Evolutionary conservation across 345 rosid species (phyloP).

Genomic region (Clarkia xantiana): DNA sequence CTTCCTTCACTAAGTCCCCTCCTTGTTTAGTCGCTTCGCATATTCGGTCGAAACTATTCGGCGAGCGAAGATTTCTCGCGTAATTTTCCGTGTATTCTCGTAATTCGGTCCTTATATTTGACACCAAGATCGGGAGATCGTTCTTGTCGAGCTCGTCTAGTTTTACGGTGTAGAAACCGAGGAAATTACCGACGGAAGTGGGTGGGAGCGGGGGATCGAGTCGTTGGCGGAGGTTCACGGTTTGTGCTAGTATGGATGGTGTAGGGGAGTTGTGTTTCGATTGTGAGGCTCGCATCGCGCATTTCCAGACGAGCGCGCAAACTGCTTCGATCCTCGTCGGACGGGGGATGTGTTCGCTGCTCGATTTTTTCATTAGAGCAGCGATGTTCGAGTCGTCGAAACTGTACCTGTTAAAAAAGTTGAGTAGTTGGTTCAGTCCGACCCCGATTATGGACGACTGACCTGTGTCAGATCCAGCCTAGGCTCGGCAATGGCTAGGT

Average conservation of each 20-base stretch:
- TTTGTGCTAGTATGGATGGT: neutral
- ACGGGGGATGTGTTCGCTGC: neutral
- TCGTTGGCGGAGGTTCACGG: conserved; percentile 11
- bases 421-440: neutral
- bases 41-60: neutral
- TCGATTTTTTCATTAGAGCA: conserved; percentile 2
- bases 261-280: neutral
- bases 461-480: too few species aligned
- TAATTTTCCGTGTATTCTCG: neutral
- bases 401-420: neutral
- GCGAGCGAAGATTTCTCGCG: neutral
- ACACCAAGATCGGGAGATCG: neutral
- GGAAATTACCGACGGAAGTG: conserved; percentile 3
- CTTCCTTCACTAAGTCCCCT: neutral
- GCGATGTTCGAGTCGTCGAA: conserved; percentile 5
- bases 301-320: conserved; percentile 8
- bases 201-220: neutral
- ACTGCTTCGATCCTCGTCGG: conserved; percentile 13
- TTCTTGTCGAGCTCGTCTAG: neutral
- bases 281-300: conserved; percentile 1
- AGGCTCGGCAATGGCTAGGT: too few species aligned
- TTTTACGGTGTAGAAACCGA: neutral
- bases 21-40: neutral
- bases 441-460: too few species aligned
- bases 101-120: conserved; percentile 3